phyloP scores from a whole-genome alignment of 2,329 filamentous ascomycete genomes.

The Teratosphaeria gauchensis region DNA sequence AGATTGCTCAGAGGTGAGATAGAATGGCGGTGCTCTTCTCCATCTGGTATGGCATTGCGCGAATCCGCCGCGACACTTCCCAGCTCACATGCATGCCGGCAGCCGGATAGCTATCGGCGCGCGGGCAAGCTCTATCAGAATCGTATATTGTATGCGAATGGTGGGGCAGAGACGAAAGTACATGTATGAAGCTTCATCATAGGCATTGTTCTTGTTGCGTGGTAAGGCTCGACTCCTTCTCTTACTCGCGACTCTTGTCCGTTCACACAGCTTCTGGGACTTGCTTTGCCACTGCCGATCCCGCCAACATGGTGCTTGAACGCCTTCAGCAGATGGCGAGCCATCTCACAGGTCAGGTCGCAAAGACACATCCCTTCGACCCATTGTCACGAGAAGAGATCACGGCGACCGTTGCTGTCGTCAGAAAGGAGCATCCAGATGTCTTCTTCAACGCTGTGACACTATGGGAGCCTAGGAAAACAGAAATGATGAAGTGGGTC shows the following conservation, averaged over 20 bases:
- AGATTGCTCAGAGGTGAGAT: background rate
- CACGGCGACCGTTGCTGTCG: conserved; percentile 55
- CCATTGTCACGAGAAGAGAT: conserved; percentile 67
- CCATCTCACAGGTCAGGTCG: conserved; percentile 48
- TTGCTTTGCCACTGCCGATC: background rate
- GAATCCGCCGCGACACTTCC: background rate
- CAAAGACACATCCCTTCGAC: conserved; percentile 63
- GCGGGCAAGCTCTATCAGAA: background rate
- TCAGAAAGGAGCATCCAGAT: conserved; percentile 59
- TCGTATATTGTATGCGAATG: background rate
- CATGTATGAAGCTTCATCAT: background rate
- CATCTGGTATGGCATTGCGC: background rate
- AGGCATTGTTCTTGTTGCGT: background rate
- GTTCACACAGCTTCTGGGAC: too few relatives aligned
- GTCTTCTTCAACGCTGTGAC: conserved; percentile 82
- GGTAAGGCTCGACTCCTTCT: background rate
- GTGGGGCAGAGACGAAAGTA: background rate
- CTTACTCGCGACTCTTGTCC: background rate
- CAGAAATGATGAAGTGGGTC: conserved; percentile 72
- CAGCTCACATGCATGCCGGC: background rate
- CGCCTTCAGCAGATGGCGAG: conserved; percentile 39
- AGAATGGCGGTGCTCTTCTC: background rate
- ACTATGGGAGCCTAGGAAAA: conserved; percentile 75
- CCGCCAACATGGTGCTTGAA: conserved; percentile 21
- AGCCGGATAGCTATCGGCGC: background rate